phyloP scores from a whole-genome alignment of 164 flowering plant genomes.

The Stephania japonica region DNA sequence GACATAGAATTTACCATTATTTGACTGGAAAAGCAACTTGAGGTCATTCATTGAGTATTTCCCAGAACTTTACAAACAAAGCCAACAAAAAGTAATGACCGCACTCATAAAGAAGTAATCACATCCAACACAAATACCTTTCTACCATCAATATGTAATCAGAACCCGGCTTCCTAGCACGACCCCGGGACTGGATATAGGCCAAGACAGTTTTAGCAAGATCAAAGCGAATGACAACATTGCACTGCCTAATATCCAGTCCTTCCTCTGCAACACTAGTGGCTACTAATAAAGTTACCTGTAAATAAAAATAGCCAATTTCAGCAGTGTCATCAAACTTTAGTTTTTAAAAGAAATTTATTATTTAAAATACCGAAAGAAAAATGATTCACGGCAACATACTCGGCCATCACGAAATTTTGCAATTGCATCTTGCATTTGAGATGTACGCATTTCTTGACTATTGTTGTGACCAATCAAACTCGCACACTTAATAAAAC shows the following conservation, averaged over 20 bases:
- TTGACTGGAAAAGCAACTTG: too few species aligned
- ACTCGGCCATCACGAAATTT: conserved; percentile 97
- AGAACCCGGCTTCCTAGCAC: conserved; percentile 99
- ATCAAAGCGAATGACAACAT: conserved; percentile 99
- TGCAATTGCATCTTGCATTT: conserved; percentile 95
- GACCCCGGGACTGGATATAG: conserved; percentile 96
- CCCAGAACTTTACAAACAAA: background rate
- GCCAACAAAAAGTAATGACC: background rate
- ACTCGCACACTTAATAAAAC: conserved; percentile 85
- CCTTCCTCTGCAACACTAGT: conserved; percentile 99
- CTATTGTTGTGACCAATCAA: conserved; percentile 97
- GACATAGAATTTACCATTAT: background rate
- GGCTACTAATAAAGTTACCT: conserved; percentile 95
- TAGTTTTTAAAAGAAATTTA: background rate
- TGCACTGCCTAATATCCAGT: conserved; percentile 97
- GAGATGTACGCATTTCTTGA: conserved; percentile 90
- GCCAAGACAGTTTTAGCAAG: conserved; percentile 99
- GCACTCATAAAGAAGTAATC: background rate
- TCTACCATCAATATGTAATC: conserved; percentile 98
- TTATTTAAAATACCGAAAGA: background rate
- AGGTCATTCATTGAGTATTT: too few species aligned
- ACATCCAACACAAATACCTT: conserved; percentile 47
- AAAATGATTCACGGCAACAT: conserved; percentile 23
- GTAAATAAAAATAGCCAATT: conserved; percentile 9
- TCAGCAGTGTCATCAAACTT: background rate